Evolutionary conservation across 306 rosid species (phyloP), one percentile per base, ranked within the genome.

Genomic region (Lathyrus tuberosus): DNA sequence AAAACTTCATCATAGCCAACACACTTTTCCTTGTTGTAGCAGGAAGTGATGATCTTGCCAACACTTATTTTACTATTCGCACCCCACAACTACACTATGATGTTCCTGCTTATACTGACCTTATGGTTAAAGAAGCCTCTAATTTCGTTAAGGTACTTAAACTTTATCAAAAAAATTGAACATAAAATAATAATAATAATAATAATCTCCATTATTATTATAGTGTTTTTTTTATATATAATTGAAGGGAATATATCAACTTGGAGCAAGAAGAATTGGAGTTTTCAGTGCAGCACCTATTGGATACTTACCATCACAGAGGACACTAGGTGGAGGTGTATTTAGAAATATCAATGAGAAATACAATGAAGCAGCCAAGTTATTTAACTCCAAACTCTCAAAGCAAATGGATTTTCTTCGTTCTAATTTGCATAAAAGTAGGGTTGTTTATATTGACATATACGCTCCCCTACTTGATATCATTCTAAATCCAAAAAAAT

Each of bases 21-120:
- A 62, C 76, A 60, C 18, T 90, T 0, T 65, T 18, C 83, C 16
- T 87, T 4, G 84, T 90, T 49, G 96, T 90, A 20, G 86, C 88
- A 0, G 96, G 96, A 74, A 90, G 94, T 43, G 88, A 90, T 20
- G 96, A 90, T 65, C 83, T 90, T 41, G 91, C 88, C 78, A 90
- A 87, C 78, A 90, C 96, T 3, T 90, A 87, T 40, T 90, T 85
- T 41, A 10, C 72, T 8, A 15, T 58, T 67, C 83, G 76, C 16
- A 51, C 69, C 12, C 73, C 91, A 74, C 75, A 82, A 43, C 17
- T 78, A 2, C 84, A 85, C 1, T 87, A 87, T 17, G 85, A 86
- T 48, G 31, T 90, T 59, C 91, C 94, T 48, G 63, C 89, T 67
- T 90, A 90, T 85, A 81, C 94, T 9, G 89, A 87, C 33, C 89